These are phyloP conservation scores for Plasmodium adleri DNA, from an alignment of 169 alveolate species.

Conservation along the genomic window DNA sequence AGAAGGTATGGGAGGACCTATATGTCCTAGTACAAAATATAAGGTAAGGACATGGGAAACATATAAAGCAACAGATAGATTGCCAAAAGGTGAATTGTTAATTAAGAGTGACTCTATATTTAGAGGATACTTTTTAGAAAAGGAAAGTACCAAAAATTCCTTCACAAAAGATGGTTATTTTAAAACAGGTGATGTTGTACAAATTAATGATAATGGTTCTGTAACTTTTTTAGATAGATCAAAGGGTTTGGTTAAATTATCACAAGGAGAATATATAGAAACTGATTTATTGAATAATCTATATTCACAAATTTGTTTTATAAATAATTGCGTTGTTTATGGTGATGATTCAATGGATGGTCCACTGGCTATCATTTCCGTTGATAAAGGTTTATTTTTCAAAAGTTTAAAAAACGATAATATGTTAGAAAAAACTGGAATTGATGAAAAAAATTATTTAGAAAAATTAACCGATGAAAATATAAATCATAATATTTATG, in stretches of 20 bases:
- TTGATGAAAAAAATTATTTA: not conserved
- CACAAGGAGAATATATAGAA: slow-evolving; percentile 96
- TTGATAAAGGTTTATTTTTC: slow-evolving; percentile 15
- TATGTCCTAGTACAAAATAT: not conserved
- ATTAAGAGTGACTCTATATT: slow-evolving; percentile 89
- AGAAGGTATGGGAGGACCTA: slow-evolving; percentile 35
- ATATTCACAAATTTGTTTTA: slow-evolving; percentile 16
- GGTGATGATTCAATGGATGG: slow-evolving; percentile 68
- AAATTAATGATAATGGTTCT: slow-evolving; percentile 88
- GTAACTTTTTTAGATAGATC: slow-evolving; percentile 94
- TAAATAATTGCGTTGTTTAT: slow-evolving; percentile 48
- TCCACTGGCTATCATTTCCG: slow-evolving; percentile 20
- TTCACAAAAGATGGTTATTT: slow-evolving; percentile 91
- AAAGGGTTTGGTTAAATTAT: slow-evolving; percentile 94
- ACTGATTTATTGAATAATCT: slow-evolving; percentile 43
- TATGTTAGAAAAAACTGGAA: not conserved
- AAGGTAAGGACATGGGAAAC: slow-evolving; percentile 60
- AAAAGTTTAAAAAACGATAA: slow-evolving; percentile 7
- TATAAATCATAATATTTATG: not conserved
- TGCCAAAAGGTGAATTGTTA: slow-evolving; percentile 95
- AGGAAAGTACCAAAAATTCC: slow-evolving; percentile 90
- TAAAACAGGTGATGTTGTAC: slow-evolving; percentile 96
- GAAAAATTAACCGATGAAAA: not conserved
- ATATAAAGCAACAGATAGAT: slow-evolving; percentile 80
- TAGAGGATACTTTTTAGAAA: slow-evolving; percentile 93